phyloP scores from a whole-genome alignment of 345 rosid genomes.

The Tarenaya hassleriana region DNA sequence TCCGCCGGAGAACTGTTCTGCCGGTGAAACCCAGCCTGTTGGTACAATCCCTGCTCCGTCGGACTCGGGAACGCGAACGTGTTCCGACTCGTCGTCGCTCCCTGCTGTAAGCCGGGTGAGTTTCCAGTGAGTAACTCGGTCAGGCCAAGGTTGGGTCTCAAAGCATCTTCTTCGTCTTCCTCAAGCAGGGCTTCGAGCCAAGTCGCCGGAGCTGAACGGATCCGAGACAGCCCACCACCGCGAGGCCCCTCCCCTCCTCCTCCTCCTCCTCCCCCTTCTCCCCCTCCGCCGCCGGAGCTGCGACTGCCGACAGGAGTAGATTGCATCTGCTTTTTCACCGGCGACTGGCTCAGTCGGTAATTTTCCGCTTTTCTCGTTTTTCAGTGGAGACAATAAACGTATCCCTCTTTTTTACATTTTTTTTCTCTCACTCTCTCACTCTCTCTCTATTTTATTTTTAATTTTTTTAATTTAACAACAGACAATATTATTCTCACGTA shows the following conservation, averaged over 20 bases:
- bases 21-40: slow-evolving; percentile 42
- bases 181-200: slow-evolving; percentile 72
- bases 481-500: slow-evolving; percentile 5
- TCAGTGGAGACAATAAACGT: slow-evolving; percentile 12
- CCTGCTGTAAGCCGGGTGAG: slow-evolving; percentile 1
- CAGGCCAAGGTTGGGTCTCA: slow-evolving; percentile 51
- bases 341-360: slow-evolving; percentile 8
- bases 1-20: slow-evolving; percentile 74
- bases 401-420: too few relatives aligned
- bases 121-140: slow-evolving; percentile 36
- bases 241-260: slow-evolving; percentile 36
- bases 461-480: slow-evolving; percentile 8
- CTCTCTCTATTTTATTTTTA: slow-evolving; percentile 4
- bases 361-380: slow-evolving; percentile 9
- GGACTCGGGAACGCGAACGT: slow-evolving; percentile 30
- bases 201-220: slow-evolving; percentile 66
- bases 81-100: slow-evolving; percentile 23
- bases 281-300: slow-evolving; percentile 32
- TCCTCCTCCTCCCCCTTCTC: slow-evolving; percentile 23
- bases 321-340: slow-evolving; percentile 43
- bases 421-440: not conserved
- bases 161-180: slow-evolving; percentile 63
- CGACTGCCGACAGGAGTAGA: slow-evolving; percentile 42
- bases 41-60: slow-evolving; percentile 34
- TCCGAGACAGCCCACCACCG: slow-evolving; percentile 51